These are phyloP conservation scores for Saraca asoca DNA, from an alignment of 331 rosid genomes.

Conservation along the genomic window DNA sequence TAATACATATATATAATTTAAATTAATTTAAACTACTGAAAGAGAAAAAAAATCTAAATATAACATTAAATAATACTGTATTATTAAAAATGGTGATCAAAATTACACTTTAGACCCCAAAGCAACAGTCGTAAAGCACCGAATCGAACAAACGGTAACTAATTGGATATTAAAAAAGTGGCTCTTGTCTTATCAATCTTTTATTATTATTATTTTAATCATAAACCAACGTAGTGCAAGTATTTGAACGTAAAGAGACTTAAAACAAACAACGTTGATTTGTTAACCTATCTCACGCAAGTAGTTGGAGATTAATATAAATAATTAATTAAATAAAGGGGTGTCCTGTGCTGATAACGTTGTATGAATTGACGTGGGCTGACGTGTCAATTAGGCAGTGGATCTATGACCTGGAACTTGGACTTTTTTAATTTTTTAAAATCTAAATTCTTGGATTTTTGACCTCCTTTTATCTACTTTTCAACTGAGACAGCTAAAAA, in stretches of 20 bases:
- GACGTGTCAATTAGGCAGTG: constrained; percentile 31
- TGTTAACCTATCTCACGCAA: constrained; percentile 30
- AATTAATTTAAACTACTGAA: no score
- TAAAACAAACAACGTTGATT: constrained; percentile 38
- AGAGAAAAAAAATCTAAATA: no score
- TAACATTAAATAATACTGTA: no score
- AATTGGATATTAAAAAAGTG: constrained; percentile 28
- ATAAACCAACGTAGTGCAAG: constrained; percentile 27
- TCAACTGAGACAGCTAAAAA: no score
- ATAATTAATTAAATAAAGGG: not conserved
- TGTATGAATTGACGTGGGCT: not conserved
- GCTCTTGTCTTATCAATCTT: constrained; percentile 33
- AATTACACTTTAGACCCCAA: constrained; percentile 19
- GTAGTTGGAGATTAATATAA: not conserved
- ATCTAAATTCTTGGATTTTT: no score
- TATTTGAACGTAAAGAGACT: constrained; percentile 26
- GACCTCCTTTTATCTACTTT: no score
- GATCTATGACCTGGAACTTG: not conserved
- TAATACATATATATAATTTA: no score
- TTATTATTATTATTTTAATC: constrained; percentile 34
- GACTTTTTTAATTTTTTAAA: no score
- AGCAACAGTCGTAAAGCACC: constrained; percentile 35
- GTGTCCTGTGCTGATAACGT: constrained; percentile 4
- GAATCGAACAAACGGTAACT: constrained; percentile 46
- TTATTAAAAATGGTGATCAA: no score